phyloP scores from a whole-genome alignment of 2,329 filamentous ascomycete genomes.

The Verticillium klebahnii region DNA sequence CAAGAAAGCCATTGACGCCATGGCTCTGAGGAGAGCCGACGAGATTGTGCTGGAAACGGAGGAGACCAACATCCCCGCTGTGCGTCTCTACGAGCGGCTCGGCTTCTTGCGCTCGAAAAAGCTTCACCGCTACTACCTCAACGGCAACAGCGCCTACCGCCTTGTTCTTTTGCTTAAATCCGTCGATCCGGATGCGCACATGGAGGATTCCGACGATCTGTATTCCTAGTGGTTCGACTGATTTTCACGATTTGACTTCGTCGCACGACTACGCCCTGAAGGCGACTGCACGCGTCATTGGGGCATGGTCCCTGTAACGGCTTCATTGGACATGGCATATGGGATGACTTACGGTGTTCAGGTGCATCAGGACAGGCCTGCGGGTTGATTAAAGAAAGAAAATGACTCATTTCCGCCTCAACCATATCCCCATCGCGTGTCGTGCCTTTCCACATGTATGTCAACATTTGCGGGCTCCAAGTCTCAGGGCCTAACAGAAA shows the following conservation, averaged over 20 bases:
- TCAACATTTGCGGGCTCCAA: background rate
- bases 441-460: too few relatives aligned
- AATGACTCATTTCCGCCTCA: conserved; percentile 1
- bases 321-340: background rate
- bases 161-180: conserved; percentile 74
- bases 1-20: conserved; percentile 84
- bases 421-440: background rate
- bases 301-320: background rate
- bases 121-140: conserved; percentile 91
- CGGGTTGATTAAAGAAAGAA: background rate
- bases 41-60: conserved; percentile 97
- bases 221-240: conserved; percentile 9
- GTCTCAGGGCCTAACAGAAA: too few relatives aligned
- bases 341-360: background rate
- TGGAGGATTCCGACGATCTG: conserved; percentile 27
- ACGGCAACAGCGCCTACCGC: conserved; percentile 91
- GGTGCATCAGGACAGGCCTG: background rate
- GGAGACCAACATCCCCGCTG: conserved; percentile 82
- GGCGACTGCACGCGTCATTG: background rate
- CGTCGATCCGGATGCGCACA: conserved; percentile 33
- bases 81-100: conserved; percentile 87
- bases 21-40: conserved; percentile 79
- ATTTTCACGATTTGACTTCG: background rate
- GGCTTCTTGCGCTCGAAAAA: conserved; percentile 92
- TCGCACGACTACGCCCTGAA: background rate